These are phyloP conservation scores for Diplodia seriata DNA, from an alignment of 2,329 filamentous ascomycete species.

Conservation along the genomic window DNA sequence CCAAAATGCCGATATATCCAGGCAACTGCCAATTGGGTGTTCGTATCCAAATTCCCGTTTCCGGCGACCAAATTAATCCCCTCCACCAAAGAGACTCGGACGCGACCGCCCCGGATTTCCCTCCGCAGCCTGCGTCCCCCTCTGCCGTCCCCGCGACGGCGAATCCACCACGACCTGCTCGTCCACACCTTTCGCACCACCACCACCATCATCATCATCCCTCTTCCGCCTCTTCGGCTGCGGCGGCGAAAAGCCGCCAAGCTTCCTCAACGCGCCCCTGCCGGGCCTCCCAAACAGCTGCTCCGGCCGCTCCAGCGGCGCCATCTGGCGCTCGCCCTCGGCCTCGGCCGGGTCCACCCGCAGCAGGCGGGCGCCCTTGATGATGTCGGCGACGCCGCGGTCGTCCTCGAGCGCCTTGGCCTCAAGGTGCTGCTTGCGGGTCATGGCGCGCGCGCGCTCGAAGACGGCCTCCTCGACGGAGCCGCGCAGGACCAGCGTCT, in stretches of 20 bases:
- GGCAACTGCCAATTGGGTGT: no score
- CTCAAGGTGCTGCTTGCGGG: constrained; percentile 62
- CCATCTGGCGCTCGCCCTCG: constrained; percentile 48
- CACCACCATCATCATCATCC: neutral
- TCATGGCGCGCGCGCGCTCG: constrained; percentile 75
- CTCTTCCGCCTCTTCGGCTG: constrained; percentile 6
- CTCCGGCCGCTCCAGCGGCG: constrained; percentile 50
- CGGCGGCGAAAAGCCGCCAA: neutral
- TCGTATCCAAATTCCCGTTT: no score
- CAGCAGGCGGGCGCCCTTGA: constrained; percentile 62
- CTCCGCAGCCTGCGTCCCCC: neutral
- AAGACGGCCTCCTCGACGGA: constrained; percentile 89
- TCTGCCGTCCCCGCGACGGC: neutral
- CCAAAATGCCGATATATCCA: no score
- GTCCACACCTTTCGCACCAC: neutral
- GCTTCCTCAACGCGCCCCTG: constrained; percentile 31
- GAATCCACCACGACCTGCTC: neutral
- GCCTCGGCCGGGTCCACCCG: constrained; percentile 47
- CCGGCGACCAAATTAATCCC: neutral
- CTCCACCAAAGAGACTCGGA: neutral
- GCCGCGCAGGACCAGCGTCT: constrained; percentile 80
- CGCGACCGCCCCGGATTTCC: neutral
- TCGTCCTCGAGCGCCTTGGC: constrained; percentile 67
- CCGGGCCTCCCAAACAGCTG: constrained; percentile 53
- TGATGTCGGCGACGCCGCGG: constrained; percentile 63